phyloP scores from a whole-genome alignment of 208 protist species.

The Crithidia fasciculata region DNA sequence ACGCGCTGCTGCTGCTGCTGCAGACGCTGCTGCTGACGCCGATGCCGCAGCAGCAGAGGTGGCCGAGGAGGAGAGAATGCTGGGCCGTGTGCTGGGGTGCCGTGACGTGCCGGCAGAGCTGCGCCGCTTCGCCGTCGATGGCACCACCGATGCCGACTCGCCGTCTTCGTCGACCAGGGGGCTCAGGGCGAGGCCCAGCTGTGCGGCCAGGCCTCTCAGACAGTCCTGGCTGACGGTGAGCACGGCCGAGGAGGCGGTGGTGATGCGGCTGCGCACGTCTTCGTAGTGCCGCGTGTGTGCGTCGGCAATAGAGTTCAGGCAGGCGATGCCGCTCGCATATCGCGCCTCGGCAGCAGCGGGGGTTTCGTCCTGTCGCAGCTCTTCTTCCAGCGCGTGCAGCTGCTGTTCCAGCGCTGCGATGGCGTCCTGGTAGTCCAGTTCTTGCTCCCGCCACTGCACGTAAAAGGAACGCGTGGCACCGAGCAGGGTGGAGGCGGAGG shows the following conservation, averaged over 20 bases:
- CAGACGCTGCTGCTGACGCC: not conserved
- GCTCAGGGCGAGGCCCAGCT: constrained; percentile 18
- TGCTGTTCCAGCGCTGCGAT: constrained; percentile 59
- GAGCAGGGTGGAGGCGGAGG: constrained; percentile 36
- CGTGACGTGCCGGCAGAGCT: not conserved
- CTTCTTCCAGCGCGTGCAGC: constrained; percentile 37
- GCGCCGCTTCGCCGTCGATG: not conserved
- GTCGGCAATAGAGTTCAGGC: constrained; percentile 64
- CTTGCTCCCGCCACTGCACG: constrained; percentile 54
- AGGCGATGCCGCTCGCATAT: constrained; percentile 61
- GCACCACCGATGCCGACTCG: not conserved
- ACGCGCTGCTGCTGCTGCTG: not conserved
- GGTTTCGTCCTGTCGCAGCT: constrained; percentile 56
- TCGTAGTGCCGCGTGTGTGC: constrained; percentile 66
- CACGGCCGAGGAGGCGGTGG: constrained; percentile 24
- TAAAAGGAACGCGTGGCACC: constrained; percentile 61
- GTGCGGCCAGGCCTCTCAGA: constrained; percentile 17
- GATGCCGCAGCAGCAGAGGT: constrained; percentile 4
- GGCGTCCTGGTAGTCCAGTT: constrained; percentile 70
- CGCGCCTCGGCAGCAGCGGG: constrained; percentile 53
- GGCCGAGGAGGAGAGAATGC: constrained; percentile 3
- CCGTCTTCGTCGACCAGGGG: constrained; percentile 11
- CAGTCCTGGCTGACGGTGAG: constrained; percentile 18
- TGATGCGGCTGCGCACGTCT: constrained; percentile 42
- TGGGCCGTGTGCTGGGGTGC: constrained; percentile 2